Base-by-base conservation (phyloP, 768 basidiomycete species). In the Goffeauzyma gilvescens region DNA sequence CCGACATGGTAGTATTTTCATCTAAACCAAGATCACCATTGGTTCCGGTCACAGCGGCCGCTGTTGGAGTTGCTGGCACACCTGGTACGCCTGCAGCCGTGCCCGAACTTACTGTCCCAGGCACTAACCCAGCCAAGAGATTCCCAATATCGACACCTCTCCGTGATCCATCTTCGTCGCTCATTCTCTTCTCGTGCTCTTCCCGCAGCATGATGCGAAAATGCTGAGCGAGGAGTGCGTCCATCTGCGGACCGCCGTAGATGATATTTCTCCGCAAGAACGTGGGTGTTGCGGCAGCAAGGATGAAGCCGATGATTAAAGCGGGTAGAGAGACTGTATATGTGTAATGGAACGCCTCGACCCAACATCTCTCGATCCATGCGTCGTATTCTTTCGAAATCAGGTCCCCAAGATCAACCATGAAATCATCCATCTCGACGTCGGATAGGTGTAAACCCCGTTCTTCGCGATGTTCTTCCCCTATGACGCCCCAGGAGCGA, bases 341-440 rank as follows among this genome's bases (percentile, higher is more conserved):
- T 10, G 58, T 49, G 32, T 59, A 55, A 42, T 63, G 62, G 40
- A 63, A 63, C 23, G 62, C 54, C 49, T 63, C 62, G 42, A 57
- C 53, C 62, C 62, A 63, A 48, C 62, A 63, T 40, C 60, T 55
- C 38, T 63, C 62, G n/a, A 63, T 57, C 59, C 59, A 63, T 34
- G 55, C 56, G 40, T 64, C 63, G 40, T 51, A 59, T 41, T 64
- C 61, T 32, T 55, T 57, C 26, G 58, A 37, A 35, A 62, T 34
- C 21, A 64, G 54, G 32, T 53, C 44, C 1, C 53, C 55, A 49
- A 64, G 53, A 47, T 63, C 57, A 37, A 49, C 47, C 21, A 63
- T 54, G 31, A 64, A 62, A 26, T 51, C 51, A 32, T 61, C 63
- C 42, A 60, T 43, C 42, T 58, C 59, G 9, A 50, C 50, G 15